A percentile compares a stretch with the other conserved stretches of the same genome.
These are phyloP conservation scores for Fonsecaea pedrosoi DNA, from an alignment of 2,329 filamentous ascomycete species.

Conservation along the genomic window DNA sequence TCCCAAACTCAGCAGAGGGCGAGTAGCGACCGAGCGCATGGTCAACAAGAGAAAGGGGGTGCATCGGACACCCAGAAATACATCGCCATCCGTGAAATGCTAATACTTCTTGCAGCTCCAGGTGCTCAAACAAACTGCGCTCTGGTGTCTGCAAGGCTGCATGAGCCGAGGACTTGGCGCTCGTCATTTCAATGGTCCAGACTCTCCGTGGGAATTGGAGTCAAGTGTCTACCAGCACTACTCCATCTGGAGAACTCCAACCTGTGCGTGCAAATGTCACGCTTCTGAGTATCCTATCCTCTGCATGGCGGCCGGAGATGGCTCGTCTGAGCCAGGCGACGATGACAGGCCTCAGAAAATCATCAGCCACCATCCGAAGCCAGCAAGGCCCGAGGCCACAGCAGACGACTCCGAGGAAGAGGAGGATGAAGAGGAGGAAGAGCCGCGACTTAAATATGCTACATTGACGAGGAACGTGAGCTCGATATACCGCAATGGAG, in stretches of 20 bases:
- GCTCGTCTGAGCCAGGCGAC: conserved; percentile 40
- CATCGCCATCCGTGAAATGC: background rate
- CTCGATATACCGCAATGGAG: conserved; percentile 87
- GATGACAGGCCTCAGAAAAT: conserved; percentile 26
- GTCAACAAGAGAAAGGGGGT: background rate
- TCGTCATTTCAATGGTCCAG: conserved; percentile 27
- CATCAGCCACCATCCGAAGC: conserved; percentile 8
- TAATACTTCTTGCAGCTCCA: background rate
- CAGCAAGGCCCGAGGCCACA: conserved; percentile 19
- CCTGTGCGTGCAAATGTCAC: conserved; percentile 28
- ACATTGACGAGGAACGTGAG: conserved; percentile 81
- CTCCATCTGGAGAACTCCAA: conserved; percentile 11
- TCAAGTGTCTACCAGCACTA: background rate
- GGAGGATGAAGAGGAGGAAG: conserved; percentile 82
- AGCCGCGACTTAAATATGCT: conserved; percentile 91
- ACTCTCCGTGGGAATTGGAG: conserved; percentile 8
- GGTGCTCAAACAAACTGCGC: background rate
- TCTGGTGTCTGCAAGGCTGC: conserved; percentile 18
- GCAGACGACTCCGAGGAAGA: conserved; percentile 48
- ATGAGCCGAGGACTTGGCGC: conserved; percentile 27
- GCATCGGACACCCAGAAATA: background rate
- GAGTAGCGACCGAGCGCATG: conserved; percentile 24
- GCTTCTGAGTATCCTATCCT: conserved; percentile 20
- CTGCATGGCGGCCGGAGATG: conserved; percentile 42
- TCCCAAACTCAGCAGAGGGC: conserved; percentile 22